These are phyloP conservation scores for Plasmodium cynomolgi DNA, from an alignment of 169 alveolate genomes.

Conservation along the genomic window DNA sequence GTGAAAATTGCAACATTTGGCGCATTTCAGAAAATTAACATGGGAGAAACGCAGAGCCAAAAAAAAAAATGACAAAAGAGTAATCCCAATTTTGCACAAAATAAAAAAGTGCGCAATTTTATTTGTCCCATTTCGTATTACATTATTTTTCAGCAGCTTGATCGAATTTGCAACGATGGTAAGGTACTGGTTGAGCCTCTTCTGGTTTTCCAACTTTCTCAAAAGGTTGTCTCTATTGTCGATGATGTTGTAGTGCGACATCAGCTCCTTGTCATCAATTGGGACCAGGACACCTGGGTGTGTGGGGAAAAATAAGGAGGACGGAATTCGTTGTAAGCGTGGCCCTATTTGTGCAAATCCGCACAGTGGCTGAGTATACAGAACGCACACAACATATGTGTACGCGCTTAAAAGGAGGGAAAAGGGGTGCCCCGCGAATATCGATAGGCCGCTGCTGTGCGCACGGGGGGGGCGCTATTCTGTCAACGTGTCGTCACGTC, in stretches of 20 bases:
- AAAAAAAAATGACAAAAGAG: background rate
- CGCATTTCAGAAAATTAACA: background rate
- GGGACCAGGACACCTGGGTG: slow-evolving; percentile 54
- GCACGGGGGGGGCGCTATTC: background rate
- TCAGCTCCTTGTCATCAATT: slow-evolving; percentile 53
- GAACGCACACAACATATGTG: background rate
- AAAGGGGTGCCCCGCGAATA: background rate
- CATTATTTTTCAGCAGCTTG: slow-evolving; percentile 56
- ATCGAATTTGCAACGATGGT: slow-evolving; percentile 65
- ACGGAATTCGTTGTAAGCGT: background rate
- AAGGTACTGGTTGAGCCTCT: slow-evolving; percentile 52
- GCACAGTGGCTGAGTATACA: background rate
- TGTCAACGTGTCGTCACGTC: background rate
- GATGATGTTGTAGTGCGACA: slow-evolving; percentile 57
- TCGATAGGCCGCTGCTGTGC: background rate
- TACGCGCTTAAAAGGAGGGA: background rate
- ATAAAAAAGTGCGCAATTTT: background rate
- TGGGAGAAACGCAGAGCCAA: background rate
- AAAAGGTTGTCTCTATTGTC: slow-evolving; percentile 65
- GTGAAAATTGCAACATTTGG: background rate
- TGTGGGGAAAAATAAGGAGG: background rate
- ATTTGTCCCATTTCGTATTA: background rate
- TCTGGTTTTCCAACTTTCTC: slow-evolving; percentile 58
- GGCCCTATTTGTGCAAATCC: background rate
- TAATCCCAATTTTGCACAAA: background rate